A percentile compares a stretch with the other conserved stretches of the same genome.
These are phyloP conservation scores for Diaporthe batatas DNA, from an alignment of 2,329 filamentous ascomycete species.

Conservation along the genomic window DNA sequence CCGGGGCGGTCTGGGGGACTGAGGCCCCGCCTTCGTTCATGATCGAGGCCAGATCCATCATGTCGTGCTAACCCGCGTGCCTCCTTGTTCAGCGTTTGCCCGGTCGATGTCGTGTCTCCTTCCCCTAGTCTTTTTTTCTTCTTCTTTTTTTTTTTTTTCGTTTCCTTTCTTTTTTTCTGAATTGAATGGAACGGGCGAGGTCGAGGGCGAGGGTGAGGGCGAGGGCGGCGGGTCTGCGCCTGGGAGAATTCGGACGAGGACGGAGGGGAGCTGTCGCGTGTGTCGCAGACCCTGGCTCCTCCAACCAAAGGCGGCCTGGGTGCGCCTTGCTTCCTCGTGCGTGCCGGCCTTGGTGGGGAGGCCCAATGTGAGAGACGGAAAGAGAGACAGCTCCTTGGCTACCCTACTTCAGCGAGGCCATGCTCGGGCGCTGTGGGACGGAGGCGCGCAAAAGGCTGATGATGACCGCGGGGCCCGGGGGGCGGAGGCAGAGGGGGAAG, in stretches of 20 bases:
- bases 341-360: conserved; percentile 14
- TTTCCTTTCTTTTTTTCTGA: neutral
- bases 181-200: neutral
- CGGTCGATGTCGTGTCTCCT: neutral
- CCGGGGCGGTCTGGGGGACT: conserved; percentile 51
- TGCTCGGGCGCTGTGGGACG: conserved; percentile 6
- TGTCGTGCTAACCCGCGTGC: conserved; percentile 33
- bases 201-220: neutral
- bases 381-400: conserved; percentile 9
- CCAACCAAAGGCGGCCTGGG: conserved; percentile 16
- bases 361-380: neutral
- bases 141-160: neutral
- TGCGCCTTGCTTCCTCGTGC: conserved; percentile 1
- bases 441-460: conserved; percentile 2
- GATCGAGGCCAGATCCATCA: conserved; percentile 68
- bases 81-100: conserved; percentile 15
- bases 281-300: conserved; percentile 38
- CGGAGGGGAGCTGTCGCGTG: conserved; percentile 39
- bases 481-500: neutral
- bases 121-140: neutral
- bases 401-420: conserved; percentile 23
- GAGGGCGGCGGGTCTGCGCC: conserved; percentile 28
- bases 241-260: conserved; percentile 31
- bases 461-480: neutral
- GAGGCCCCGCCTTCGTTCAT: conserved; percentile 64